Base-by-base conservation (phyloP, 345 rosid species). In the Hibiscus mutabilis region DNA sequence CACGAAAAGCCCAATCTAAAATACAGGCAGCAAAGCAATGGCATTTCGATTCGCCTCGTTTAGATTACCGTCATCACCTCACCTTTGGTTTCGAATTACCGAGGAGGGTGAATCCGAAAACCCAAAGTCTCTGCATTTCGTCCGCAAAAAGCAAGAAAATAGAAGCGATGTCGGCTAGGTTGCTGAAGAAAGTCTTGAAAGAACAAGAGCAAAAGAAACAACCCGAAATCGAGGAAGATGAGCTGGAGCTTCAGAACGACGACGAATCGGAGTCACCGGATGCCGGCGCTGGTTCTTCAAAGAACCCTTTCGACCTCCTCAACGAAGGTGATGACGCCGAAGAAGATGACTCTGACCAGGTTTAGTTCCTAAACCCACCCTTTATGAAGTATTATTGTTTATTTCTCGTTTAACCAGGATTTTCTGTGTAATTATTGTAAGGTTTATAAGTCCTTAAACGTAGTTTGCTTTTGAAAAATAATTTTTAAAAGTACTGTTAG, bases 301-400 rank as follows among this genome's bases (percentile, higher is more conserved):
- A 68, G 31, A 93, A 93, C 60, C 98, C 91, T 0, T 93, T 93
- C 70, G 91, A 85, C 82, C 91, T 93, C 72, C 93, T 92, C 74
- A 83, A 87, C 82, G 85, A 86, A 3, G 87, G 71, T 2, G 90
- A 76, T 27, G 80, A 76, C 21, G 79, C 47, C 21, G 74, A 76
- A 1, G 76, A 40, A 37, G 79, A 58, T 44, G 73, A 67, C 9
- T 68, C 71, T 5, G 83, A 83, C n/a, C 76, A 69, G 76, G 89
- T 83, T 16, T 40, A 69, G 65, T 21, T 33, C 55, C 56, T 60
- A 47, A 40, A 71, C 16, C 22, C 12, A 16, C 9, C 13, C 24
- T 47, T 11, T 37, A 42, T 21, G 25, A 44, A 44, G 56, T 44
- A 35, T 40, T 22, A 5, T 15, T 24, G 11, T 66, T 15, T 44